A percentile compares a stretch with the other conserved stretches of the same genome.
Evolutionary conservation across 768 basidiomycete species (phyloP).

Genomic region (Myochromella boudieri): DNA sequence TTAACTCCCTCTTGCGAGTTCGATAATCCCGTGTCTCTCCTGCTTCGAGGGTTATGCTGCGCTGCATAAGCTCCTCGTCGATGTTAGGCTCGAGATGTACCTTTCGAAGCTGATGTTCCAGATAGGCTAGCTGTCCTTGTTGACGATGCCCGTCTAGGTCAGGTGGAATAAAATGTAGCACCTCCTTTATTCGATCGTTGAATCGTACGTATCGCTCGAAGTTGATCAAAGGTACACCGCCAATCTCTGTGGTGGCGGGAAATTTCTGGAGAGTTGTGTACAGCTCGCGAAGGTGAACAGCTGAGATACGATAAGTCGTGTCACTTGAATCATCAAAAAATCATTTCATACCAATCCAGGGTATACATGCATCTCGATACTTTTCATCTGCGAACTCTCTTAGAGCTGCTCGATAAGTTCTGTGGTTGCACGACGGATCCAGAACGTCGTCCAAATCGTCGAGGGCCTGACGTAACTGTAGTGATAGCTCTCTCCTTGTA

Average conservation of each 20-base stretch:
- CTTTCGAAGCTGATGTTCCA: constrained; percentile 36
- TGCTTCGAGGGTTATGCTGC: constrained; percentile 30
- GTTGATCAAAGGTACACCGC: constrained; percentile 40
- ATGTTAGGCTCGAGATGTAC: constrained; percentile 24
- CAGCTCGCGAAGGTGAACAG: constrained; percentile 38
- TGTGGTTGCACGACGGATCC: constrained; percentile 33
- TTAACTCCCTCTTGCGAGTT: constrained; percentile 19
- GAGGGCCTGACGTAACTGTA: constrained; percentile 26
- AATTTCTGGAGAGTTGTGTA: constrained; percentile 29
- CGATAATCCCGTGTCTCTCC: constrained; percentile 25
- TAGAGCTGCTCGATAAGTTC: constrained; percentile 35
- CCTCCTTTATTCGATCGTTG: constrained; percentile 33
- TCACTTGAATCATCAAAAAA: neutral
- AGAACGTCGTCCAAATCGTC: constrained; percentile 34
- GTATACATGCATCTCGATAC: constrained; percentile 29
- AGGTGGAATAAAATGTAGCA: constrained; percentile 31
- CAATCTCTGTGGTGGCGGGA: constrained; percentile 25
- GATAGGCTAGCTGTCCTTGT: constrained; percentile 37
- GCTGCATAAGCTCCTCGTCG: constrained; percentile 33
- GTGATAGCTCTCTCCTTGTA: constrained; percentile 30
- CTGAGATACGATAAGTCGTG: constrained; percentile 18
- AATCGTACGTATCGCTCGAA: constrained; percentile 39
- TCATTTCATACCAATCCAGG: constrained; percentile 38
- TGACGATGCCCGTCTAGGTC: constrained; percentile 30
- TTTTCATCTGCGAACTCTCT: constrained; percentile 21